Conservation (phyloP, 192 early-diverging fungal genomes). For the Backusella psychrophila region DNA sequence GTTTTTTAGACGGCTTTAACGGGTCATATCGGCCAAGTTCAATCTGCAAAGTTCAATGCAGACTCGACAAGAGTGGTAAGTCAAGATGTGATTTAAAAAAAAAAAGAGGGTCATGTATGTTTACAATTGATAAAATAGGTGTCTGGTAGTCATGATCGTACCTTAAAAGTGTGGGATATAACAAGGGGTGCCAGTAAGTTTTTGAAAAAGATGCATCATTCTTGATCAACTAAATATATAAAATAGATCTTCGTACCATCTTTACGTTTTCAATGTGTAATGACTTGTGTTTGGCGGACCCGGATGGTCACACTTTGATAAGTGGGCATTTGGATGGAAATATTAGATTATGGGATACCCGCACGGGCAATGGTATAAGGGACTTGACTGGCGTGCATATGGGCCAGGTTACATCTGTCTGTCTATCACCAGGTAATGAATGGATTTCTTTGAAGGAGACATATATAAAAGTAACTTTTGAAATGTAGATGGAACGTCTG, state of each 20-base stretch:
- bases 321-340: conserved; percentile 96
- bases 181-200: conserved; percentile 81
- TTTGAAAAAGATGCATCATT: no score
- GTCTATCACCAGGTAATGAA: conserved; percentile 59
- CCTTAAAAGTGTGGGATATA: conserved; percentile 95
- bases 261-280: conserved; percentile 95
- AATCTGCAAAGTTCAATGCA: conserved; percentile 78
- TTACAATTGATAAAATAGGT: conserved; percentile 40
- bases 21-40: conserved; percentile 94
- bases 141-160: conserved; percentile 94
- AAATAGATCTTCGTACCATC: conserved; percentile 74
- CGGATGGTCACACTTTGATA: conserved; percentile 74
- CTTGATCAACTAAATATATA: no score
- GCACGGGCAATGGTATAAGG: conserved; percentile 72
- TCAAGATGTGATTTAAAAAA: background rate
- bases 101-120: background rate
- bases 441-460: background rate
- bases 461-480: background rate
- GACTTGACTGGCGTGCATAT: conserved; percentile 86
- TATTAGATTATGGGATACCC: conserved; percentile 89
- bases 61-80: conserved; percentile 76
- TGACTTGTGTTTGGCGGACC: conserved; percentile 79
- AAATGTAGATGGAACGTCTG: conserved; percentile 55
- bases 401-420: conserved; percentile 87
- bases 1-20: conserved; percentile 81